Evolutionary conservation across 2,329 filamentous ascomycete species (phyloP).

Genomic region (Leptosphaerulina australis): DNA sequence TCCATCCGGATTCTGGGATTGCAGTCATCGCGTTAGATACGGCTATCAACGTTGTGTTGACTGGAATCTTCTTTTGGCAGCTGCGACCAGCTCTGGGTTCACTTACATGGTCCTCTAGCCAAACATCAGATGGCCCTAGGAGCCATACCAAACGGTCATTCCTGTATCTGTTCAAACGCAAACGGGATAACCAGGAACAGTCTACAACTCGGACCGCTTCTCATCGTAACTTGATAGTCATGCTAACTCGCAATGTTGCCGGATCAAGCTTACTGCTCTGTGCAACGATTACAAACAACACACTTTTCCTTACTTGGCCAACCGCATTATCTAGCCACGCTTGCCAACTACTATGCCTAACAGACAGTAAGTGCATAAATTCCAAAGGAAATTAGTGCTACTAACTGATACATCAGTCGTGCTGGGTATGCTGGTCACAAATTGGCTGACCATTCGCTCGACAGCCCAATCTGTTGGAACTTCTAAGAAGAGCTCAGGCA

Average conservation of each 20-base stretch:
- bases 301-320: slow-evolving; percentile 32
- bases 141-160: background rate
- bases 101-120: background rate
- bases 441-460: slow-evolving; percentile 28
- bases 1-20: slow-evolving; percentile 37
- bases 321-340: slow-evolving; percentile 44
- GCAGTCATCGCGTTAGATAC: slow-evolving; percentile 44
- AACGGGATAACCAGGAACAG: background rate
- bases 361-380: slow-evolving; percentile 43
- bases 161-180: background rate
- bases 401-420: slow-evolving; percentile 19
- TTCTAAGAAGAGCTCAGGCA: background rate
- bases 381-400: background rate
- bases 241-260: slow-evolving; percentile 33
- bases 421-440: slow-evolving; percentile 27
- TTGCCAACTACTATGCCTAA: slow-evolving; percentile 47
- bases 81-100: slow-evolving; percentile 33
- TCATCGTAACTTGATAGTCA: slow-evolving; percentile 22
- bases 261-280: slow-evolving; percentile 43
- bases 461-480: background rate
- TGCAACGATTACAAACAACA: slow-evolving; percentile 45
- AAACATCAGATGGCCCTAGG: background rate
- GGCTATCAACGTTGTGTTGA: slow-evolving; percentile 43
- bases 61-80: slow-evolving; percentile 44
- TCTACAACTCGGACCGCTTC: background rate